Conservation (phyloP, 805 yeast genomes). For the Ascoidea rubescens region DNA sequence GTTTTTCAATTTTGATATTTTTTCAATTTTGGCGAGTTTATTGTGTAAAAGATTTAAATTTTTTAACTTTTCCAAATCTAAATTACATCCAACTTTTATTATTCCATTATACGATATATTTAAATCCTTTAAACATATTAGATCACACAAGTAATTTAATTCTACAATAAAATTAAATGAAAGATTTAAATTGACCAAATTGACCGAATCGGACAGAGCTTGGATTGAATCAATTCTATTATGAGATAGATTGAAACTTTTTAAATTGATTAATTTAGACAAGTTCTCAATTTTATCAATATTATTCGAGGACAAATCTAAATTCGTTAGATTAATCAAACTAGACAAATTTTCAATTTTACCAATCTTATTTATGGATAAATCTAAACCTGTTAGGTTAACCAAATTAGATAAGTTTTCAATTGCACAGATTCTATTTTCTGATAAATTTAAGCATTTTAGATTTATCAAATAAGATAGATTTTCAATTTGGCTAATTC, state of each 20-base stretch:
- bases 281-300: background rate
- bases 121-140: constrained; percentile 5
- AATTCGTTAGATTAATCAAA: no score
- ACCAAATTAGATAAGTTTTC: no score
- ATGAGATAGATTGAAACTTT: background rate
- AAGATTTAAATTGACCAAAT: no score
- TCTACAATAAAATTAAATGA: background rate
- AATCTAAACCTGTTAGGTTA: background rate
- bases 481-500: background rate
- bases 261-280: no score
- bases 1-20: no score
- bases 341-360: background rate
- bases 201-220: background rate
- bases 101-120: no score
- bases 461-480: no score
- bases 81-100: background rate
- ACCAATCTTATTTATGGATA: background rate
- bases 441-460: background rate
- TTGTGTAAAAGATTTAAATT: no score
- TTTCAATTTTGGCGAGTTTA: background rate
- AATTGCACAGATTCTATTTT: no score
- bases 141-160: no score
- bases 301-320: background rate
- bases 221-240: background rate
- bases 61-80: background rate